phyloP scores from a whole-genome alignment of 768 basidiomycete genomes.

The Phaffia australis region DNA sequence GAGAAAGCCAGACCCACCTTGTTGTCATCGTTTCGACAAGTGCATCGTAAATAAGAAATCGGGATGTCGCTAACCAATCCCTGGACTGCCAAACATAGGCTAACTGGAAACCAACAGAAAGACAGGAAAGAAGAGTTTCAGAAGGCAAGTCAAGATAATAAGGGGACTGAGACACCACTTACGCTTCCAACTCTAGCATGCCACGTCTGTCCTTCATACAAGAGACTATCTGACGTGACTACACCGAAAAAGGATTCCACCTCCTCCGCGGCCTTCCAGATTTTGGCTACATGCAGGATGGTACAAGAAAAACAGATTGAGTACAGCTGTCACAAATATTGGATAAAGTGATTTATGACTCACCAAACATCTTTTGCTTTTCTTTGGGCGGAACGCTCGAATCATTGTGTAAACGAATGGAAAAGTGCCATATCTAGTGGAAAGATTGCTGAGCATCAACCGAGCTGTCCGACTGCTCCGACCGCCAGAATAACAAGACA shows the following conservation, averaged over 20 bases:
- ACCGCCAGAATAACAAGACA: neutral
- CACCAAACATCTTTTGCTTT: constrained; percentile 8
- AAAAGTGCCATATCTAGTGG: constrained; percentile 17
- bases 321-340: neutral
- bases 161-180: neutral
- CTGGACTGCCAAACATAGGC: no score
- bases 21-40: neutral
- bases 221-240: neutral
- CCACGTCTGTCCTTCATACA: constrained; percentile 13
- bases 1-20: neutral
- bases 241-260: constrained; percentile 6
- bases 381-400: neutral
- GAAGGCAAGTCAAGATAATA: neutral
- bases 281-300: constrained; percentile 1
- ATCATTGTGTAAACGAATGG: constrained; percentile 12
- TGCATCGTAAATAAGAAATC: constrained; percentile 19
- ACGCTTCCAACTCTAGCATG: constrained; percentile 16
- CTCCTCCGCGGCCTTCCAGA: constrained; percentile 8
- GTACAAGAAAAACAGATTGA: neutral
- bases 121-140: neutral
- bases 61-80: constrained; percentile 17
- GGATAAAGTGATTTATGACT: neutral
- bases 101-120: neutral
- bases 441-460: neutral
- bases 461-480: no score